Evolutionary conservation across 2,329 filamentous ascomycete species (phyloP).

Genomic region (Magnaporthiopsis rhizophila): DNA sequence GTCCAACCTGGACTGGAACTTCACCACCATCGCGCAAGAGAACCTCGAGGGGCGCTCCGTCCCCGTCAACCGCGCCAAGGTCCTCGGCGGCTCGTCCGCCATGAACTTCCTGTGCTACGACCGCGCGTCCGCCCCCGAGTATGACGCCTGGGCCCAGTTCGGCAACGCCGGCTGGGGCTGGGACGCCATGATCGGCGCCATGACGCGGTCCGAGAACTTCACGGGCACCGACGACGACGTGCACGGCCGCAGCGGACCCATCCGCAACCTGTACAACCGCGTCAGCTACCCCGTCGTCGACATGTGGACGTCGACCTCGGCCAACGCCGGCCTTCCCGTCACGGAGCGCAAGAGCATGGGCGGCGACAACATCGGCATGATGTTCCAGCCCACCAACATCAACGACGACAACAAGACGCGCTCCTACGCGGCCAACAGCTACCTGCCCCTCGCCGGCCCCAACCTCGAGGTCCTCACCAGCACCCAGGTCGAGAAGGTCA

Average conservation of each 20-base stretch:
- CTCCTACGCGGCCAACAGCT: conserved; percentile 37
- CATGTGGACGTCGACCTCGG: conserved; percentile 24
- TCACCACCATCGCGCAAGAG: conserved; percentile 25
- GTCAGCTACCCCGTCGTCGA: conserved; percentile 26
- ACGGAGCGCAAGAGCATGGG: conserved; percentile 35
- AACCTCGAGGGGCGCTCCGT: conserved; percentile 22
- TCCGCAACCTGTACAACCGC: conserved; percentile 29
- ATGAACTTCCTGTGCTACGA: conserved; percentile 52
- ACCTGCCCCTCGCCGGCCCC: conserved; percentile 26
- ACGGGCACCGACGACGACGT: not conserved
- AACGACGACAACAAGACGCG: conserved; percentile 36
- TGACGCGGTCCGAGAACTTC: conserved; percentile 2
- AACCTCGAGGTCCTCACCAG: conserved; percentile 15
- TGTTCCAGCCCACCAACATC: conserved; percentile 41
- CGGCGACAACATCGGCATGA: conserved; percentile 42
- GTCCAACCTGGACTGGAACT: conserved; percentile 27
- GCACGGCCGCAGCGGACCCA: conserved; percentile 11
- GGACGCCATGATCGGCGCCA: conserved; percentile 22
- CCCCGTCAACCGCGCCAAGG: conserved; percentile 25
- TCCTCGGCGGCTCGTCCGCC: conserved; percentile 56
- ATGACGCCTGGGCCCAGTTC: conserved; percentile 48
- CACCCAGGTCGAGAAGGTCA: conserved; percentile 18
- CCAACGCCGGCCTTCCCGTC: conserved; percentile 27
- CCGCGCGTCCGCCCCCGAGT: conserved; percentile 37
- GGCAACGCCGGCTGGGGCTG: conserved; percentile 53